Evolutionary conservation across 176 grass and related monocot species (phyloP).

Genomic region (Bonia amplexicaulis): DNA sequence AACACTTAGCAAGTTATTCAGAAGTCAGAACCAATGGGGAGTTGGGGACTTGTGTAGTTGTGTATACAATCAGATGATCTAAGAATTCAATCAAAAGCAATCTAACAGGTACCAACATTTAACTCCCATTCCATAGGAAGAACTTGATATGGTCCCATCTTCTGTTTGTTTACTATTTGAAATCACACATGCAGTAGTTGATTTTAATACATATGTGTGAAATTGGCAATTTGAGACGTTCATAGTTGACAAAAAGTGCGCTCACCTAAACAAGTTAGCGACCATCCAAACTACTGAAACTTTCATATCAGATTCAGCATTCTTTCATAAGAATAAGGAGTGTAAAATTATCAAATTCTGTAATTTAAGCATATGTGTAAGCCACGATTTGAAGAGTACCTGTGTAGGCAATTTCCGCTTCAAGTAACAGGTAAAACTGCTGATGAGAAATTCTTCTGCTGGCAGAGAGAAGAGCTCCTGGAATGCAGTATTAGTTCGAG

Average conservation of each 20-base stretch:
- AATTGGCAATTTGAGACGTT: background rate
- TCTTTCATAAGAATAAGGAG: background rate
- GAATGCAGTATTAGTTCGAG: constrained; percentile 78
- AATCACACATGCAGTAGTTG: background rate
- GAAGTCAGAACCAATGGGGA: background rate
- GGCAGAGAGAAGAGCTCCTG: constrained; percentile 90
- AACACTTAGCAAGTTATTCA: constrained; percentile 6
- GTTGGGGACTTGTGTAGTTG: background rate
- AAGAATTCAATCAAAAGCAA: background rate
- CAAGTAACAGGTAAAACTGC: constrained; percentile 90
- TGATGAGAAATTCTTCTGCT: constrained; percentile 95
- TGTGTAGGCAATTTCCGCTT: constrained; percentile 87
- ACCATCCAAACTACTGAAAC: background rate
- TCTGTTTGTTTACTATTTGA: constrained; percentile 11
- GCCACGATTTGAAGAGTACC: constrained; percentile 32
- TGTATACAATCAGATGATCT: background rate
- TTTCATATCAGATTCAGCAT: background rate
- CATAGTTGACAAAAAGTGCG: background rate
- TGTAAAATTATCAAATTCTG: background rate
- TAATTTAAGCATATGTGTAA: background rate
- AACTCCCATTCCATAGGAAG: background rate
- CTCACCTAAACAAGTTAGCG: background rate
- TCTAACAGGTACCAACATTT: background rate
- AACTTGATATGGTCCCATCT: background rate
- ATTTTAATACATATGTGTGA: constrained; percentile 15